phyloP scores from a whole-genome alignment of 306 rosid genomes.

The Prunus salicina region DNA sequence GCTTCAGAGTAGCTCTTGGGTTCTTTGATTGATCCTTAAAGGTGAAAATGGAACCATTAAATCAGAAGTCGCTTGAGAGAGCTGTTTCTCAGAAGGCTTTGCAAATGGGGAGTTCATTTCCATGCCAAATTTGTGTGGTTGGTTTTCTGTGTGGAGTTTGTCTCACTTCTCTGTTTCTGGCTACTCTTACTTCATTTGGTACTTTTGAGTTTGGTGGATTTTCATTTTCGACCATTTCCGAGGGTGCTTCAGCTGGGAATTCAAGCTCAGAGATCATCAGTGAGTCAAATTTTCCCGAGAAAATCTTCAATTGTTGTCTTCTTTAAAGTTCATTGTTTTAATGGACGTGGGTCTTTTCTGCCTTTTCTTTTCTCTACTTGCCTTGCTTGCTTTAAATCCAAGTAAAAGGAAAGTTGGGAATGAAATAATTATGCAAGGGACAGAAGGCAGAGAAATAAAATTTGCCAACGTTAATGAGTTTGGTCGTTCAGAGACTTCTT shows the following conservation, averaged over 20 bases:
- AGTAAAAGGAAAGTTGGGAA: background rate
- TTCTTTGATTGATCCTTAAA: background rate
- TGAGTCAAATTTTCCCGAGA: constrained; percentile 35
- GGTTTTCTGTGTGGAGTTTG: constrained; percentile 90
- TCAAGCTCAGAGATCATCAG: constrained; percentile 48
- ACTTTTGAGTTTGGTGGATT: constrained; percentile 52
- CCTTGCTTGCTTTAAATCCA: constrained; percentile 3
- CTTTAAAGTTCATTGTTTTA: background rate
- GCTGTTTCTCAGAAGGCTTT: constrained; percentile 76
- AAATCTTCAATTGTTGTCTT: background rate
- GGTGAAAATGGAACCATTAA: constrained; percentile 39
- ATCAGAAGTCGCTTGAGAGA: constrained; percentile 69
- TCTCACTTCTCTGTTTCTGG: constrained; percentile 65
- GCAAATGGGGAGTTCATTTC: constrained; percentile 78
- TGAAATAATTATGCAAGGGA: background rate
- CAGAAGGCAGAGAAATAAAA: background rate
- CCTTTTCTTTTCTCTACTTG: background rate
- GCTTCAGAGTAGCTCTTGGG: constrained; percentile 5
- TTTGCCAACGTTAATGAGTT: constrained; percentile 13
- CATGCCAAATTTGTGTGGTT: constrained; percentile 85
- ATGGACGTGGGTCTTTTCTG: background rate
- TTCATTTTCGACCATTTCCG: constrained; percentile 48
- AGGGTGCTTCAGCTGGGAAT: constrained; percentile 34
- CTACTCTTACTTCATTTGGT: constrained; percentile 73
- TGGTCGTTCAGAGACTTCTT: constrained; percentile 1